Evolutionary conservation across 139 green algal species (phyloP).

Genomic region (Chara braunii): DNA sequence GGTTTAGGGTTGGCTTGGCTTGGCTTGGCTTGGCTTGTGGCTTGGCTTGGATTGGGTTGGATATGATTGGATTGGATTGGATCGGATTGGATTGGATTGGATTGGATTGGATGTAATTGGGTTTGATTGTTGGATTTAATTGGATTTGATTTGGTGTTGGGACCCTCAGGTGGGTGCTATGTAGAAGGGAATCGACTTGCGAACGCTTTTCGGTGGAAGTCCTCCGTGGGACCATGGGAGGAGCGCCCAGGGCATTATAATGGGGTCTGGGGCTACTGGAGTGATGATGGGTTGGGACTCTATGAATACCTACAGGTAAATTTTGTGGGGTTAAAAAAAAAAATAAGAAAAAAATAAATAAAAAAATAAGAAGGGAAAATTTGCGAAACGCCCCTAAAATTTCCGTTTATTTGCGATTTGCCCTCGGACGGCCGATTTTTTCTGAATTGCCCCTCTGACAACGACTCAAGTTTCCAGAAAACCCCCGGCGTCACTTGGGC

Average conservation of each 20-base stretch:
- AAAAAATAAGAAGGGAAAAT: too few species aligned
- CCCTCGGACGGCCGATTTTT: too few species aligned
- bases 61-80: background rate
- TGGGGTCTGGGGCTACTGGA: constrained; percentile 61
- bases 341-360: too few species aligned
- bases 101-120: background rate
- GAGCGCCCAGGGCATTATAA: constrained; percentile 56
- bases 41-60: background rate
- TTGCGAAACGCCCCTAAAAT: too few species aligned
- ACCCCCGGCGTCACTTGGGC: too few species aligned
- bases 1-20: background rate
- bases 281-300: constrained; percentile 55
- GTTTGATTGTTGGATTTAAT: constrained; percentile 6
- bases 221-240: constrained; percentile 40
- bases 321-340: too few species aligned
- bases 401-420: too few species aligned
- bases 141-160: background rate
- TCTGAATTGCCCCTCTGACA: too few species aligned
- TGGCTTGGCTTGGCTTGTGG: background rate
- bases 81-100: background rate
- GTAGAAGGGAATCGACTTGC: constrained; percentile 50
- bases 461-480: too few species aligned
- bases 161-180: constrained; percentile 58
- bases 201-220: constrained; percentile 53
- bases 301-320: constrained; percentile 61